A percentile compares a stretch with the other conserved stretches of the same genome.
Evolutionary conservation across 192 early-diverging fungal genomes (phyloP).

Genomic region (Coemansia sp.): DNA sequence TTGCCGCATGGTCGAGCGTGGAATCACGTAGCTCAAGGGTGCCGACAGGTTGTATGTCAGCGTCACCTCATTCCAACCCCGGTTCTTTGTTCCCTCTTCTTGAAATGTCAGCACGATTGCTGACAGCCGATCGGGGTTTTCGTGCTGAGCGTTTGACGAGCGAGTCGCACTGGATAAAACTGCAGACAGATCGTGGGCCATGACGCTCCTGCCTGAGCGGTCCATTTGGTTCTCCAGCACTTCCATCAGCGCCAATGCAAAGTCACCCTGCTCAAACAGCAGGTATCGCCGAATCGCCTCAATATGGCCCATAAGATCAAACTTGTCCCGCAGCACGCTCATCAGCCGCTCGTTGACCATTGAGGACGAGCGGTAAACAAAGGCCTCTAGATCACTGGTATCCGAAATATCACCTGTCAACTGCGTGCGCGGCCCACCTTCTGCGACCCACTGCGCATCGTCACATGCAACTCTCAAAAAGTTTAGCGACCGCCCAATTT

Average conservation of each 20-base stretch:
- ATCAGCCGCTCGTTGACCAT: conserved; percentile 78
- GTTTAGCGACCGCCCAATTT: conserved; percentile 87
- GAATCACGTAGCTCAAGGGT: conserved; percentile 85
- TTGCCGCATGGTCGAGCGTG: conserved; percentile 66
- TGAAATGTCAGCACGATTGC: conserved; percentile 32
- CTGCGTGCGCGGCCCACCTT: conserved; percentile 32
- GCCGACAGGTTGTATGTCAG: conserved; percentile 80
- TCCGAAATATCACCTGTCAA: conserved; percentile 59
- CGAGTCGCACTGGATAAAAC: conserved; percentile 80
- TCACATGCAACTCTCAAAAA: conserved; percentile 69
- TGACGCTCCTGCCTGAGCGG: conserved; percentile 71
- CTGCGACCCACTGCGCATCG: conserved; percentile 60
- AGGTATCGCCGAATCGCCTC: conserved; percentile 85
- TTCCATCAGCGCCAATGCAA: conserved; percentile 87
- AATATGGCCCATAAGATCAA: conserved; percentile 83
- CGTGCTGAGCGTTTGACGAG: conserved; percentile 86
- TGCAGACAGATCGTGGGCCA: conserved; percentile 88
- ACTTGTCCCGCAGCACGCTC: conserved; percentile 73
- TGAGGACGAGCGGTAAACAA: conserved; percentile 69
- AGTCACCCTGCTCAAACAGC: conserved; percentile 91
- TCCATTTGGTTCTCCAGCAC: conserved; percentile 64
- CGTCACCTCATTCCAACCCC: conserved; percentile 93
- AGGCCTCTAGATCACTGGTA: conserved; percentile 66
- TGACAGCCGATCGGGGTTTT: conserved; percentile 71
- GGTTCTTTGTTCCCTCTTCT: conserved; percentile 19